These are phyloP conservation scores for Extremus antarcticus DNA, from an alignment of 495 filamentous ascomycete species.

Conservation along the genomic window DNA sequence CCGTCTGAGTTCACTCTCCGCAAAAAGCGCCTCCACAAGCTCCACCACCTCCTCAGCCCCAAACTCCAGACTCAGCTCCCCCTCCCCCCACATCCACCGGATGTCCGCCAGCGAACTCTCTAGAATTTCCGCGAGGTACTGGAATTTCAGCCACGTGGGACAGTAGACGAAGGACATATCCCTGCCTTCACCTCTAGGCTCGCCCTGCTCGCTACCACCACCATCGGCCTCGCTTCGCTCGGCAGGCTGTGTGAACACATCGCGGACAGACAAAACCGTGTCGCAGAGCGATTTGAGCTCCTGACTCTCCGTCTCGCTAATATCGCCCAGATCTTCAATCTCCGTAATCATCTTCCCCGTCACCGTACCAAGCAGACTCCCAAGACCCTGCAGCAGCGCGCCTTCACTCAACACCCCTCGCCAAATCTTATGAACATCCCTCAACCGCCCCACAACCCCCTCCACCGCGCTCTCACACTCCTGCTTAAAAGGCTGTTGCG, in stretches of 20 bases:
- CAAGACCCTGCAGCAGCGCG: constrained; percentile 73
- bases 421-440: constrained; percentile 63
- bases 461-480: constrained; percentile 64
- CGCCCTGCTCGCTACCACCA: constrained; percentile 15
- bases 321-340: constrained; percentile 74
- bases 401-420: constrained; percentile 68
- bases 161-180: constrained; percentile 66
- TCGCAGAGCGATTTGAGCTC: constrained; percentile 63
- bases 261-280: constrained; percentile 57
- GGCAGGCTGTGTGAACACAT: constrained; percentile 51
- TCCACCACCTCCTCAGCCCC: constrained; percentile 75
- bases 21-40: constrained; percentile 79
- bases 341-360: constrained; percentile 73
- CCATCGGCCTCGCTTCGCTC: constrained; percentile 2
- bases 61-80: constrained; percentile 74
- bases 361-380: constrained; percentile 68
- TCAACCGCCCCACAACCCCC: constrained; percentile 55
- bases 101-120: constrained; percentile 86
- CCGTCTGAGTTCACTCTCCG: constrained; percentile 68
- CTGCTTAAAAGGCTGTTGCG: constrained; percentile 47
- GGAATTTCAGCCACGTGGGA: constrained; percentile 75
- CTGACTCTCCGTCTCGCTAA: constrained; percentile 78
- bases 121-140: constrained; percentile 78
- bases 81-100: constrained; percentile 76
- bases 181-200: constrained; percentile 24